These are phyloP conservation scores for Sporothrix curviconia DNA, from an alignment of 2,329 filamentous ascomycete species.

Conservation along the genomic window DNA sequence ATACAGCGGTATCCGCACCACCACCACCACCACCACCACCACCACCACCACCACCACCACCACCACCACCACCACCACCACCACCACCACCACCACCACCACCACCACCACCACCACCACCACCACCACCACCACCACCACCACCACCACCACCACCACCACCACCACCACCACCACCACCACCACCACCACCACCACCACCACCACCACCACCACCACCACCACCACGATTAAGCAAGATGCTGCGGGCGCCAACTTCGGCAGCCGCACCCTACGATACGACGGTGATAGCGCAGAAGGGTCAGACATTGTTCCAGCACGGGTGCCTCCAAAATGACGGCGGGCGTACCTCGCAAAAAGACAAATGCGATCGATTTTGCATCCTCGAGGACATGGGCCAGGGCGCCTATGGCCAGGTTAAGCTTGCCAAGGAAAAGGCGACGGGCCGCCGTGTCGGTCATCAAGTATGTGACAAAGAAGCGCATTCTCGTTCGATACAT, in stretches of 20 bases:
- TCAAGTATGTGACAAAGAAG: slow-evolving; percentile 97
- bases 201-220: too few species aligned
- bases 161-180: too few species aligned
- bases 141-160: too few species aligned
- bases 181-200: too few species aligned
- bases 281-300: neutral
- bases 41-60: too few species aligned
- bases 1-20: neutral
- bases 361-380: slow-evolving; percentile 80
- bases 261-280: neutral
- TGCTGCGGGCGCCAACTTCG: too few species aligned
- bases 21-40: too few species aligned
- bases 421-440: slow-evolving; percentile 80
- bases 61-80: too few species aligned
- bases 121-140: too few species aligned
- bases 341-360: slow-evolving; percentile 54
- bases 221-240: too few species aligned
- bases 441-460: slow-evolving; percentile 76
- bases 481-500: slow-evolving; percentile 96
- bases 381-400: slow-evolving; percentile 98
- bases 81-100: too few species aligned
- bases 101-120: too few species aligned
- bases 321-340: slow-evolving; percentile 23
- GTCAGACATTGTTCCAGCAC: slow-evolving; percentile 7
- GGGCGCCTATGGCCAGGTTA: slow-evolving; percentile 95